These are phyloP conservation scores for Beauveria sp. DNA, from an alignment of 2,329 filamentous ascomycete species.

Conservation along the genomic window DNA sequence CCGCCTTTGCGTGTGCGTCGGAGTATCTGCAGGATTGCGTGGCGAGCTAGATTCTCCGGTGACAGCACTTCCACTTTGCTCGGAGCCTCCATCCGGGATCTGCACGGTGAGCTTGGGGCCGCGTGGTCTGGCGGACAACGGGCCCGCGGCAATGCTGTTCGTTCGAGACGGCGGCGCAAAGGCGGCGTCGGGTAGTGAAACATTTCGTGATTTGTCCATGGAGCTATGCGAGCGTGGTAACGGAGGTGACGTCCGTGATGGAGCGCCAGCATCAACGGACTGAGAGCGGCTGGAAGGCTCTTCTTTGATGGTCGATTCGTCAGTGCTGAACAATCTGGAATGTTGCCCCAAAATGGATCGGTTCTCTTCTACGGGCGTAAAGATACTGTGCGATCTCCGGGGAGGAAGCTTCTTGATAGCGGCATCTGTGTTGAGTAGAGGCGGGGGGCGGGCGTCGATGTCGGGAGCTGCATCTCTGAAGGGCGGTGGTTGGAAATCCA, in stretches of 20 bases:
- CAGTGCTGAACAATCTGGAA: slow-evolving; percentile 58
- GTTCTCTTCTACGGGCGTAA: slow-evolving; percentile 93
- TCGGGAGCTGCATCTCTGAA: slow-evolving; percentile 44
- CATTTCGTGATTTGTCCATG: slow-evolving; percentile 41
- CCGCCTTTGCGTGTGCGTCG: slow-evolving; percentile 43
- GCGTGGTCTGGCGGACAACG: slow-evolving; percentile 57
- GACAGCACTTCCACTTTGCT: slow-evolving; percentile 62
- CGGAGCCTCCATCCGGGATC: slow-evolving; percentile 86
- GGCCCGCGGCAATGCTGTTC: slow-evolving; percentile 61
- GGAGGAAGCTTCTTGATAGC: slow-evolving; percentile 59
- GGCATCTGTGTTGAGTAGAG: slow-evolving; percentile 41
- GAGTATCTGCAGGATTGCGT: slow-evolving; percentile 50
- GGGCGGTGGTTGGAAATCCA: slow-evolving; percentile 44
- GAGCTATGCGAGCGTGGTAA: slow-evolving; percentile 39
- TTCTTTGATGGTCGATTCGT: slow-evolving; percentile 34
- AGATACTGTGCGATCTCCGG: slow-evolving; percentile 84
- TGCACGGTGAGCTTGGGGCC: slow-evolving; percentile 80
- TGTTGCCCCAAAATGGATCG: slow-evolving; percentile 83
- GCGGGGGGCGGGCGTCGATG: slow-evolving; percentile 39
- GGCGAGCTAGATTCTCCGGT: slow-evolving; percentile 64
- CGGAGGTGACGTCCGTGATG: slow-evolving; percentile 48
- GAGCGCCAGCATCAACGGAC: slow-evolving; percentile 54
- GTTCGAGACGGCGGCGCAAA: slow-evolving; percentile 68
- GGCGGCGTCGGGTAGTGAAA: slow-evolving; percentile 55
- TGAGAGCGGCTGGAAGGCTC: slow-evolving; percentile 46